phyloP scores from a whole-genome alignment of 2,329 filamentous ascomycete genomes.

The Penicillium sp. region DNA sequence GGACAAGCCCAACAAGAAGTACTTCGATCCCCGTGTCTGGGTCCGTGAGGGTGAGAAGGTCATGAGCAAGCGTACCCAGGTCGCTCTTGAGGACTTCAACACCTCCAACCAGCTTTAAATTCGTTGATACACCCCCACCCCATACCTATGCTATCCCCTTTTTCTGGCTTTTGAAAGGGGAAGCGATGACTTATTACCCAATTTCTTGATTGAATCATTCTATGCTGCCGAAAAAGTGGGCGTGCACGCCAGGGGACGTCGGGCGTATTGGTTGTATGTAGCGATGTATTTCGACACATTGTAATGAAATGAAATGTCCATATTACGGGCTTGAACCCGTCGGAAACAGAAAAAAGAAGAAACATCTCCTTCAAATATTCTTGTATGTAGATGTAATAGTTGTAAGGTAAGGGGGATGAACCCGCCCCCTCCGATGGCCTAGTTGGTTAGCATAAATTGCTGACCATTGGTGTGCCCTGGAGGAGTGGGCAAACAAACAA shows the following conservation, averaged over 20 bases:
- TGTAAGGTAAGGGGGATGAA: background rate
- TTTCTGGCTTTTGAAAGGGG: background rate
- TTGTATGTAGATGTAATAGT: background rate
- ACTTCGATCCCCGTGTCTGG: conserved; percentile 89
- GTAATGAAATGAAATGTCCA: conserved; percentile 33
- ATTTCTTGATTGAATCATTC: conserved; percentile 19
- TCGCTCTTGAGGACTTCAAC: conserved; percentile 92
- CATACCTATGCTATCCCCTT: background rate
- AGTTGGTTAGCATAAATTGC: too few species aligned
- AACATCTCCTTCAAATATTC: background rate
- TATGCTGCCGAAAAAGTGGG: conserved; percentile 28
- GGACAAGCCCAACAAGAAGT: conserved; percentile 99
- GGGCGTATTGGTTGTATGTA: conserved; percentile 36
- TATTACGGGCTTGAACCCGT: conserved; percentile 14
- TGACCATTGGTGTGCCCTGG: too few species aligned
- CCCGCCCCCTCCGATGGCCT: too few species aligned
- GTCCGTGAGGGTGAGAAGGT: conserved; percentile 93
- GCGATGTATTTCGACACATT: conserved; percentile 35
- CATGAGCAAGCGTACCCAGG: conserved; percentile 80
- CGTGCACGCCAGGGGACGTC: conserved; percentile 26
- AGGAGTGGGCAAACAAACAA: too few species aligned
- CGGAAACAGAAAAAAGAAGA: background rate
- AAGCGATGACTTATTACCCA: conserved; percentile 6
- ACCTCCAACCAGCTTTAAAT: conserved; percentile 76
- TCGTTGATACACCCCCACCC: background rate